Evolutionary conservation across 345 rosid genomes (phyloP).

Genomic region (Salix udensis): DNA sequence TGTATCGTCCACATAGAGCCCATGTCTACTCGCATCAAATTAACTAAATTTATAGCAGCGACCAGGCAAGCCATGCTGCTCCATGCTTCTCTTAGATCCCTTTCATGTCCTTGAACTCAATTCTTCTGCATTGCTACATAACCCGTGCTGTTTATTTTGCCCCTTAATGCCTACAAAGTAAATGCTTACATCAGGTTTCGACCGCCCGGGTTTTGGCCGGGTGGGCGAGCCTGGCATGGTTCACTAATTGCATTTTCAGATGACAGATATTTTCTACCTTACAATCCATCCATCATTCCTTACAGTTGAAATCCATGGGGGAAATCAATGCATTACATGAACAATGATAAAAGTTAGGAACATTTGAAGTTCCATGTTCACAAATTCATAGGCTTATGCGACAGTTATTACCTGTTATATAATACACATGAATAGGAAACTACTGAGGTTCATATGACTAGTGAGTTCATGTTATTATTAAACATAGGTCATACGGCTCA

Average conservation of each 20-base stretch:
- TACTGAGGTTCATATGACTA: neutral
- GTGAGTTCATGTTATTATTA: neutral
- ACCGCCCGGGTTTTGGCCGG: no score
- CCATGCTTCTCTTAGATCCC: no score
- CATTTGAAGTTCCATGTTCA: neutral
- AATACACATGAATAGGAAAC: neutral
- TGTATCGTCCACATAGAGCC: no score
- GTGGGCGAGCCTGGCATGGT: no score
- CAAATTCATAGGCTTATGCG: neutral
- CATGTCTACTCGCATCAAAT: no score
- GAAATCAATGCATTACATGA: neutral
- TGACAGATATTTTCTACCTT: neutral
- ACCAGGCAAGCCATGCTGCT: no score
- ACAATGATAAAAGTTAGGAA: neutral
- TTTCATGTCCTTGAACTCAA: no score
- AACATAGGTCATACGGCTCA: conserved; percentile 13
- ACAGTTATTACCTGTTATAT: conserved; percentile 1
- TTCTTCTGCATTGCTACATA: no score
- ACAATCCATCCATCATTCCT: neutral
- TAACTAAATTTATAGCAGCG: no score
- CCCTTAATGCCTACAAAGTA: no score
- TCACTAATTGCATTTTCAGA: neutral
- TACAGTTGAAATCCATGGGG: neutral
- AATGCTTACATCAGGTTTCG: no score
- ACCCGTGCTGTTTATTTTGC: no score